Percentiles rank a stretch among this genome's conserved stretches.
phyloP scores from a whole-genome alignment of 768 basidiomycete species.

The Suillus bovinus region DNA sequence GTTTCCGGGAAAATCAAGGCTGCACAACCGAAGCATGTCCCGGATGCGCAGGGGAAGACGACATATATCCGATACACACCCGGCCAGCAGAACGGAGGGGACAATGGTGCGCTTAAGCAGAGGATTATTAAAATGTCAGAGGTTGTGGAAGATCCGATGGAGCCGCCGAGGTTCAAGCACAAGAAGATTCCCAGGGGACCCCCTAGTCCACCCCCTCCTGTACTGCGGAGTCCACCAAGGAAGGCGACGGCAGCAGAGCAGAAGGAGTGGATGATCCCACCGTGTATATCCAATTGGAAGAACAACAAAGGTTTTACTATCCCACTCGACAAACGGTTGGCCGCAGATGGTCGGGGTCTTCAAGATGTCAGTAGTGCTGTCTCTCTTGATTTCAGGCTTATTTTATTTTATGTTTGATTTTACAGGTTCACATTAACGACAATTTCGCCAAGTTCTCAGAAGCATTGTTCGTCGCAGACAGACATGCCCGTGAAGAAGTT shows the following conservation, averaged over 20 bases:
- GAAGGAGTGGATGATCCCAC: slow-evolving; percentile 99
- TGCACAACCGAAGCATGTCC: slow-evolving; percentile 94
- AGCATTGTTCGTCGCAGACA: slow-evolving; percentile 90
- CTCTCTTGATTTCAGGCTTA: neutral
- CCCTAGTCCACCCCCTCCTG: slow-evolving; percentile 94
- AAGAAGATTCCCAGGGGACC: slow-evolving; percentile 98
- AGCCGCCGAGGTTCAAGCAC: slow-evolving; percentile 96
- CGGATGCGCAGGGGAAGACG: slow-evolving; percentile 80
- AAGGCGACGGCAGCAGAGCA: slow-evolving; percentile 97
- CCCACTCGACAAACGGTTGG: slow-evolving; percentile 95
- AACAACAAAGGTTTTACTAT: slow-evolving; percentile 99
- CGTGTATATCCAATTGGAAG: slow-evolving; percentile 99
- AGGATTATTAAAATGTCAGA: slow-evolving; percentile 99
- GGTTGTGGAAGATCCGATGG: slow-evolving; percentile 95
- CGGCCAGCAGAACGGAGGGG: slow-evolving; percentile 75
- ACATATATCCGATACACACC: slow-evolving; percentile 96
- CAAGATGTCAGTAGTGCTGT: slow-evolving; percentile 75
- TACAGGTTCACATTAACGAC: slow-evolving; percentile 95
- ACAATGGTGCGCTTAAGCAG: slow-evolving; percentile 69
- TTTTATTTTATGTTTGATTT: slow-evolving; percentile 3
- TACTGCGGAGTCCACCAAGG: slow-evolving; percentile 91
- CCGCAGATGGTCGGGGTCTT: slow-evolving; percentile 96
- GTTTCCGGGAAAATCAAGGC: slow-evolving; percentile 97
- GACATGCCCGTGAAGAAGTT: slow-evolving; percentile 98
- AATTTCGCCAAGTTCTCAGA: slow-evolving; percentile 99